These are phyloP conservation scores for Hypholoma fasciculare DNA, from an alignment of 768 basidiomycete genomes.

Conservation along the genomic window DNA sequence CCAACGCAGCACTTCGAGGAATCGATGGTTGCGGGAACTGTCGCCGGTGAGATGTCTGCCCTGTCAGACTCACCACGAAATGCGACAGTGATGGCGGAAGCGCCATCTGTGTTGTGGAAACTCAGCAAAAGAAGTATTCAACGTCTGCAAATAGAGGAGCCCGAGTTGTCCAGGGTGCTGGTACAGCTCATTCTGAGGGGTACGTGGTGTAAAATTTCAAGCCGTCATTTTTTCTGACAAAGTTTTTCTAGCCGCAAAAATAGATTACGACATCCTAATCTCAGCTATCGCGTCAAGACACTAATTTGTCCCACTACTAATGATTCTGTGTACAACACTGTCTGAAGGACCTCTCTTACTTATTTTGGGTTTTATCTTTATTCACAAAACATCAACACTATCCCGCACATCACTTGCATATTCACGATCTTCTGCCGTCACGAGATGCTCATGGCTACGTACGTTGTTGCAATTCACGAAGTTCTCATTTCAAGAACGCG, in stretches of 20 bases:
- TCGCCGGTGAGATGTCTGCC: slow-evolving; percentile 90
- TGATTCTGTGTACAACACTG: neutral
- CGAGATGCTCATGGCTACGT: neutral
- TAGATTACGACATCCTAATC: slow-evolving; percentile 64
- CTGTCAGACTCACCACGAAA: slow-evolving; percentile 80
- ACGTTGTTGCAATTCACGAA: too few species aligned
- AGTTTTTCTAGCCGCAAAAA: slow-evolving; percentile 52
- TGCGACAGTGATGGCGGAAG: slow-evolving; percentile 83
- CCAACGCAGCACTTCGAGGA: slow-evolving; percentile 72
- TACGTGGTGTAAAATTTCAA: slow-evolving; percentile 30
- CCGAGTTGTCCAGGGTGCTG: slow-evolving; percentile 65
- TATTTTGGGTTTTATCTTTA: neutral
- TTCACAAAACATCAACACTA: neutral
- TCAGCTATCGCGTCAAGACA: slow-evolving; percentile 43
- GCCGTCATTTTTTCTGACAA: neutral
- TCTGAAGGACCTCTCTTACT: neutral
- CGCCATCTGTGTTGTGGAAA: slow-evolving; percentile 78
- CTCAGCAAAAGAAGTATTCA: slow-evolving; percentile 60
- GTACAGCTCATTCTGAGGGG: slow-evolving; percentile 74
- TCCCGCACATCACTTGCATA: neutral
- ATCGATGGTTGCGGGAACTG: slow-evolving; percentile 91
- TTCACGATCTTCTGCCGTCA: neutral
- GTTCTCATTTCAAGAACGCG: too few species aligned
- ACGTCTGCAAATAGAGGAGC: slow-evolving; percentile 65
- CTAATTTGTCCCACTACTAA: slow-evolving; percentile 8